Evolutionary conservation across 257 asterid species (phyloP).

Genomic region (Solanum peruvianum): DNA sequence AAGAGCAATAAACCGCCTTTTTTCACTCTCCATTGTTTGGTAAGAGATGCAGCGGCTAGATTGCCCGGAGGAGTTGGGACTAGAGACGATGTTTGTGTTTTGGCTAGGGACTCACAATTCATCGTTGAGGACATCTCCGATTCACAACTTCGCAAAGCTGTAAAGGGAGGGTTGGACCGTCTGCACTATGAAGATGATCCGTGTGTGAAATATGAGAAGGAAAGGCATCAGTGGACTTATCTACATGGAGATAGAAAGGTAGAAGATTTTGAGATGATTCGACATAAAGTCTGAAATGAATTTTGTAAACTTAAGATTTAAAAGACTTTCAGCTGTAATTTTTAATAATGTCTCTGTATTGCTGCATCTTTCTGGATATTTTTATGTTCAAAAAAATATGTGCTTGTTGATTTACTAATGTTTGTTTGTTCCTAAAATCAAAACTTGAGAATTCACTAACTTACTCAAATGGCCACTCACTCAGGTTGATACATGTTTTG

Average conservation of each 20-base stretch:
- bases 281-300: constrained; percentile 17
- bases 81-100: constrained; percentile 74
- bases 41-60: constrained; percentile 91
- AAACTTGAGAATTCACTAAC: no score
- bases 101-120: constrained; percentile 86
- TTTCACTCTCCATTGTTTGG: constrained; percentile 86
- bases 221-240: constrained; percentile 78
- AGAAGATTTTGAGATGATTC: constrained; percentile 95
- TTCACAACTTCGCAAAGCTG: constrained; percentile 80
- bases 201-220: constrained; percentile 39
- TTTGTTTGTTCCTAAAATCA: no score
- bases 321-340: neutral
- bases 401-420: no score
- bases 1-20: constrained; percentile 79
- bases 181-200: constrained; percentile 92
- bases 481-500: no score
- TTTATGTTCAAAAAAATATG: neutral
- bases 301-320: neutral
- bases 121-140: constrained; percentile 80
- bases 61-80: constrained; percentile 93
- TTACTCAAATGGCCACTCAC: no score
- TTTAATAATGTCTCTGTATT: neutral
- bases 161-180: constrained; percentile 89
- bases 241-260: constrained; percentile 79
- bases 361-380: neutral